Conservation (phyloP, 768 basidiomycete species). For the Russula olivacea region DNA sequence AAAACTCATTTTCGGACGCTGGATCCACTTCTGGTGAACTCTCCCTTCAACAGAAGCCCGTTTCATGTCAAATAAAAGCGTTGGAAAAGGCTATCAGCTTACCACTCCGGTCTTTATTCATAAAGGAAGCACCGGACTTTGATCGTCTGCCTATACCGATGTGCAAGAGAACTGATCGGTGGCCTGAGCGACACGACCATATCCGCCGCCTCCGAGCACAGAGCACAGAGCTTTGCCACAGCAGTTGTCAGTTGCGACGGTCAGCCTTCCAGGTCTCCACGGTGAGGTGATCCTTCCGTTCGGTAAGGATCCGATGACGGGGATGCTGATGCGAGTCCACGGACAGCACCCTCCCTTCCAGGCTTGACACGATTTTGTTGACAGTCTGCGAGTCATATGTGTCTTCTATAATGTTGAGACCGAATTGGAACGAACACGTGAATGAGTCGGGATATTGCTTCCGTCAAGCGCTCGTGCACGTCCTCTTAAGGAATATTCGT, state of each 20-base stretch:
- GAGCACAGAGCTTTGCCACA: not conserved
- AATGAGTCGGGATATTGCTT: not conserved
- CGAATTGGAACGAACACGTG: conserved; percentile 2
- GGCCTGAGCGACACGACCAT: not conserved
- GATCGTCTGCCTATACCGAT: conserved; percentile 13
- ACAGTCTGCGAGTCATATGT: conserved; percentile 18
- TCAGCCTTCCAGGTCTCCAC: not conserved
- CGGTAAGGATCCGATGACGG: conserved; percentile 18
- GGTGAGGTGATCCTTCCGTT: not conserved
- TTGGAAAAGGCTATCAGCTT: conserved; percentile 18
- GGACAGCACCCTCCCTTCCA: not conserved
- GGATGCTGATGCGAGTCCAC: not conserved
- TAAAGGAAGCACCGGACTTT: conserved; percentile 12
- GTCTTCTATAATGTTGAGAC: conserved; percentile 1
- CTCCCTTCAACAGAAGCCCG: conserved; percentile 18
- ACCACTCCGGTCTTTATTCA: conserved; percentile 9
- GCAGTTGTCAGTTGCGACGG: not conserved
- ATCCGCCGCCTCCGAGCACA: not conserved
- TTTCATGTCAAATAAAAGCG: conserved; percentile 13
- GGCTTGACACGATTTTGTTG: conserved; percentile 9
- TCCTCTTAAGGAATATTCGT: not conserved
- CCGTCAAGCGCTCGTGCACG: no score
- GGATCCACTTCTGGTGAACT: conserved; percentile 12
- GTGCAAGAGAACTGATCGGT: not conserved
- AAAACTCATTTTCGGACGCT: conserved; percentile 14